Evolutionary conservation across 306 rosid genomes (phyloP).

Genomic region (Quercus dentata): DNA sequence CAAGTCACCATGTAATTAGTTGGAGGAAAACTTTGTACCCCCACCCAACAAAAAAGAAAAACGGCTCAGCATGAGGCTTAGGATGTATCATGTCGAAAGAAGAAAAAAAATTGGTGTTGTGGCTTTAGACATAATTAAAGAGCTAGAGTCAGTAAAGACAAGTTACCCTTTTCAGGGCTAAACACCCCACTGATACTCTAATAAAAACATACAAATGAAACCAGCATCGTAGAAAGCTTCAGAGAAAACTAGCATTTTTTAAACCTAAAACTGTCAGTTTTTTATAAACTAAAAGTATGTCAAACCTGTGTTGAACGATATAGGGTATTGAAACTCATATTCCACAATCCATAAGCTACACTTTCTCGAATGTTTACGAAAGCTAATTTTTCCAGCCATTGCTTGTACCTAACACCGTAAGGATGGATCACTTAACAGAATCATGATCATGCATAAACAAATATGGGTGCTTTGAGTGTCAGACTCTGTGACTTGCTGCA

Average conservation of each 20-base stretch:
- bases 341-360: constrained; percentile 69
- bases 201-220: background rate
- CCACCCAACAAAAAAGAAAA: too few species aligned
- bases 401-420: constrained; percentile 51
- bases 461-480: background rate
- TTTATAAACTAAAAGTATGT: constrained; percentile 6
- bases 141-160: background rate
- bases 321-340: constrained; percentile 51
- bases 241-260: background rate
- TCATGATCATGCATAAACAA: background rate
- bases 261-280: background rate
- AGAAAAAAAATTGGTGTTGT: too few species aligned
- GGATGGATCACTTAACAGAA: constrained; percentile 19
- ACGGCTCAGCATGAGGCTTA: too few species aligned
- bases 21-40: too few species aligned
- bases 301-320: constrained; percentile 76
- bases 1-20: too few species aligned
- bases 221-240: background rate
- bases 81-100: too few species aligned
- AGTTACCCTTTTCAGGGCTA: background rate
- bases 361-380: constrained; percentile 58
- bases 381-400: constrained; percentile 58
- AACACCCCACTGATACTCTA: background rate
- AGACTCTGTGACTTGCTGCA: background rate
- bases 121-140: too few species aligned